Evolutionary conservation across 129 eudicot species (phyloP).

Genomic region (sunflower (Helianthus annuus)): DNA sequence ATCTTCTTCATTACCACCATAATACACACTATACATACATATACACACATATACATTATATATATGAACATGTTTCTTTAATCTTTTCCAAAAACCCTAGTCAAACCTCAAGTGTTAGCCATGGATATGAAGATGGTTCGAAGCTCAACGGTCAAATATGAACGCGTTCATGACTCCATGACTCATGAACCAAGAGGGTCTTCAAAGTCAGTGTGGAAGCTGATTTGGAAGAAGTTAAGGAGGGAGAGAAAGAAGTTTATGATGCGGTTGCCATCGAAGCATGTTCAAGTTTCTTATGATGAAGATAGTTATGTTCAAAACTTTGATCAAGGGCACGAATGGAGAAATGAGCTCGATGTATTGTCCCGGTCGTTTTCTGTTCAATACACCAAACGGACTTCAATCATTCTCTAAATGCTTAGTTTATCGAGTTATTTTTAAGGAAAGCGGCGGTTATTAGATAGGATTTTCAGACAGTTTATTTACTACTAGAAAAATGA

Average conservation of each 20-base stretch:
- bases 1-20: slow-evolving; percentile 15
- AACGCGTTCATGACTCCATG: slow-evolving; percentile 13
- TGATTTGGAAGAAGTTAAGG: slow-evolving; percentile 48
- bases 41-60: neutral
- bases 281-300: slow-evolving; percentile 38
- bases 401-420: slow-evolving; percentile 3
- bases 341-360: slow-evolving; percentile 33
- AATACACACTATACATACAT: neutral
- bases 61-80: neutral
- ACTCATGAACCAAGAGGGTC: slow-evolving; percentile 26
- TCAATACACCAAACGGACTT: slow-evolving; percentile 26
- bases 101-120: slow-evolving; percentile 15
- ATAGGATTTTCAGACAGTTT: neutral
- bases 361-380: slow-evolving; percentile 51
- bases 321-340: slow-evolving; percentile 53
- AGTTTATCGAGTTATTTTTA: neutral
- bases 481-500: neutral
- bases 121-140: slow-evolving; percentile 32
- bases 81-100: slow-evolving; percentile 18
- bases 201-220: slow-evolving; percentile 41
- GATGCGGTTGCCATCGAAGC: slow-evolving; percentile 26
- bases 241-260: slow-evolving; percentile 42
- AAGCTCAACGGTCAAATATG: slow-evolving; percentile 25
- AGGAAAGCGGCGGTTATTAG: neutral
- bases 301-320: slow-evolving; percentile 44